phyloP scores from a whole-genome alignment of 805 yeast genomes.

The Martiniozyma abietophila region DNA sequence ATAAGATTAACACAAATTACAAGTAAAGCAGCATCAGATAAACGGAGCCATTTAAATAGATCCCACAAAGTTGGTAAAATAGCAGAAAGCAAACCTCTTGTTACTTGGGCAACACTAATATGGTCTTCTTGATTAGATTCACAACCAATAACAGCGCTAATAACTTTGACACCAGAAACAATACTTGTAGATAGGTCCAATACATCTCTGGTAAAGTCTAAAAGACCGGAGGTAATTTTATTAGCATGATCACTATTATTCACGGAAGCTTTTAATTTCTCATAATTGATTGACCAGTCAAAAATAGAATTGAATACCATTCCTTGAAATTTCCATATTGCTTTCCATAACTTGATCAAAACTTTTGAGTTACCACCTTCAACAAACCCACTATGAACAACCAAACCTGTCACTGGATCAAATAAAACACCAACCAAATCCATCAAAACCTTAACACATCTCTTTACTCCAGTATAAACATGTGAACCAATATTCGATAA shows the following conservation, averaged over 20 bases:
- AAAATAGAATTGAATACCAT: slow-evolving; percentile 61
- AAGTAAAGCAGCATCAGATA: slow-evolving; percentile 70
- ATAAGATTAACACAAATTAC: slow-evolving; percentile 66
- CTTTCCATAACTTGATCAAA: slow-evolving; percentile 49
- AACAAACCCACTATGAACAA: slow-evolving; percentile 15
- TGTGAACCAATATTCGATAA: slow-evolving; percentile 5
- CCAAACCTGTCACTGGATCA: slow-evolving; percentile 58
- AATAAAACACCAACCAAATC: slow-evolving; percentile 57
- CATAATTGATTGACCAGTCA: slow-evolving; percentile 53
- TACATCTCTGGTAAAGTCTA: slow-evolving; percentile 78
- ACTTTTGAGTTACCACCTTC: slow-evolving; percentile 11
- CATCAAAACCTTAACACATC: slow-evolving; percentile 63
- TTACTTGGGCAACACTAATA: slow-evolving; percentile 13
- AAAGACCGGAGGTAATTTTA: slow-evolving; percentile 16
- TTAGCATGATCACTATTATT: slow-evolving; percentile 17
- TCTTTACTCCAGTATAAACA: slow-evolving; percentile 15
- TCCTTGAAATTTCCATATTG: slow-evolving; percentile 63
- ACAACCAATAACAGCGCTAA: slow-evolving; percentile 23
- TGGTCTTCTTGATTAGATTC: slow-evolving; percentile 14
- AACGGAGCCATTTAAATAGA: slow-evolving; percentile 71
- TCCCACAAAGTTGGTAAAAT: slow-evolving; percentile 56
- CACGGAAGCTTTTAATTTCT: slow-evolving; percentile 16
- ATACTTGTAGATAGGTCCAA: slow-evolving; percentile 67
- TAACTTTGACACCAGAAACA: slow-evolving; percentile 54
- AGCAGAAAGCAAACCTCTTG: slow-evolving; percentile 33